These are phyloP conservation scores for Colletotrichum higginsianum DNA, from an alignment of 2,329 filamentous ascomycete genomes.

Conservation along the genomic window DNA sequence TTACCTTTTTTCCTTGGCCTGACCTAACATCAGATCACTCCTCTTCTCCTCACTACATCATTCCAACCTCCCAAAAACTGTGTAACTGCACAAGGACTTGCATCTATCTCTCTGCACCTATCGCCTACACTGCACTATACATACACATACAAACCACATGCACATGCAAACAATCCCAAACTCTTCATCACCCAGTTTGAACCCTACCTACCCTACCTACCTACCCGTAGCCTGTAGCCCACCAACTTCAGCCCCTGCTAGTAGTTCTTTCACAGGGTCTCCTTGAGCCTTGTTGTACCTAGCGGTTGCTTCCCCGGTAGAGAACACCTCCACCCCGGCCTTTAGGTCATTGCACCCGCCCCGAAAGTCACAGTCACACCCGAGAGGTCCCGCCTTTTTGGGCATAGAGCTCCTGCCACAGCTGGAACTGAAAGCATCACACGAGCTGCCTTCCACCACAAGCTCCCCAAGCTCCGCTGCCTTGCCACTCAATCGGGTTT, in stretches of 20 bases:
- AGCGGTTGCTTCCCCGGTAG: slow-evolving; percentile 13
- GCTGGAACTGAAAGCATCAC: slow-evolving; percentile 42
- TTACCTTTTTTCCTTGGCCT: slow-evolving; percentile 33
- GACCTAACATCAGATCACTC: slow-evolving; percentile 24
- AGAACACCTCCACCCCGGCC: slow-evolving; percentile 30
- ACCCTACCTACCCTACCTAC: not conserved
- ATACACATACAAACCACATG: not conserved
- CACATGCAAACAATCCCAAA: slow-evolving; percentile 34
- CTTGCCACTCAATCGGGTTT: slow-evolving; percentile 20
- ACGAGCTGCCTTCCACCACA: slow-evolving; percentile 37
- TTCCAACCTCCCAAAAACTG: slow-evolving; percentile 4
- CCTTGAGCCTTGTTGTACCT: not conserved
- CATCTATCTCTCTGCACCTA: not conserved
- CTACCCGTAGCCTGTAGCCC: not conserved
- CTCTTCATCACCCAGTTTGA: not conserved
- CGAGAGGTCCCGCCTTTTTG: slow-evolving; percentile 36
- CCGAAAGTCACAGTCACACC: slow-evolving; percentile 39
- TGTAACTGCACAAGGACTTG: slow-evolving; percentile 3
- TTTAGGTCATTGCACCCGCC: slow-evolving; percentile 38
- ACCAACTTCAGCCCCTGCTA: slow-evolving; percentile 15
- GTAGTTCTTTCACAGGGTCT: slow-evolving; percentile 19
- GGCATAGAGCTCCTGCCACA: slow-evolving; percentile 30
- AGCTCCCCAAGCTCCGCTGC: slow-evolving; percentile 4
- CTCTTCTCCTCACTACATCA: slow-evolving; percentile 20
- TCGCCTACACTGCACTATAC: not conserved